Evolutionary conservation across 495 filamentous ascomycete genomes (phyloP).

Genomic region (Parathielavia appendiculata): DNA sequence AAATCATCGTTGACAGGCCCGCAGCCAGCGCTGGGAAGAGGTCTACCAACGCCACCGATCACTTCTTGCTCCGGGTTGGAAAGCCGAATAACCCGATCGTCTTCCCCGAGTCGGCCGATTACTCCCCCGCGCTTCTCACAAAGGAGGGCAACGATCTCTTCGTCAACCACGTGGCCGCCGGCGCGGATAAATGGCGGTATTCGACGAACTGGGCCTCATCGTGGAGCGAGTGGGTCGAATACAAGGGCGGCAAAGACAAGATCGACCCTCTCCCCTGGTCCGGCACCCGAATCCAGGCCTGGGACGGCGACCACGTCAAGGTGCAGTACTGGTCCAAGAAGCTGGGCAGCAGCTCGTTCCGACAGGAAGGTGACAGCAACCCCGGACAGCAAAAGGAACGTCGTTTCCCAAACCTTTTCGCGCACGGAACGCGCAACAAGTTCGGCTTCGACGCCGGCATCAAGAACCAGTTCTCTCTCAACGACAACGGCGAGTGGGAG

Average conservation of each 20-base stretch:
- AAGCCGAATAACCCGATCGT: conserved; percentile 51
- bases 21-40: conserved; percentile 32
- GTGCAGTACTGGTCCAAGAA: no score
- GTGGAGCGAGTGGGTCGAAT: no score
- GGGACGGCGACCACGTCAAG: no score
- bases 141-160: conserved; percentile 33
- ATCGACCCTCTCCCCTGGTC: no score
- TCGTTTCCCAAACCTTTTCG: no score
- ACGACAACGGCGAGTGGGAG: conserved; percentile 57
- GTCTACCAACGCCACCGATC: conserved; percentile 48
- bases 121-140: conserved; percentile 49
- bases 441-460: conserved; percentile 65
- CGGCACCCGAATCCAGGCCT: no score
- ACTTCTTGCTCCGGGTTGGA: conserved; percentile 51
- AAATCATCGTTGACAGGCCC: conserved; percentile 56
- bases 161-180: conserved; percentile 57
- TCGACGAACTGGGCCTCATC: no score
- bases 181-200: conserved; percentile 62
- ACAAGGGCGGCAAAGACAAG: no score
- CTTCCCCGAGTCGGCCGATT: conserved; percentile 58
- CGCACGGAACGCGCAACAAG: conserved; percentile 61
- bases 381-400: conserved; percentile 51
- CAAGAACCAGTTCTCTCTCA: conserved; percentile 48
- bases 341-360: no score
- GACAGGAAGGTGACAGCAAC: no score